These are phyloP conservation scores for Mycogone perniciosa DNA, from an alignment of 2,329 filamentous ascomycete species.

Conservation along the genomic window DNA sequence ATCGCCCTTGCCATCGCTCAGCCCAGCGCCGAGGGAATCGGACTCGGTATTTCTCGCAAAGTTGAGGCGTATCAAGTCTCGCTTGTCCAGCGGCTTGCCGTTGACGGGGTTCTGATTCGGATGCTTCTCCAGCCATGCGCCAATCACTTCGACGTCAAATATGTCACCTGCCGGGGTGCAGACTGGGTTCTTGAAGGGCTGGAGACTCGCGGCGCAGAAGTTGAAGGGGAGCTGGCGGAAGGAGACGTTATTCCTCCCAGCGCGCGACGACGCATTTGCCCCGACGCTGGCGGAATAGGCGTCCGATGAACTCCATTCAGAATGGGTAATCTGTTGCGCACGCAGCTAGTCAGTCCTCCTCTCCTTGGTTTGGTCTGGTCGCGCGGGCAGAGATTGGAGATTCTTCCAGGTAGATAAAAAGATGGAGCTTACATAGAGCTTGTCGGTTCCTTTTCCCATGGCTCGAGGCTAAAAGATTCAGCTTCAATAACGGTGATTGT, in stretches of 20 bases:
- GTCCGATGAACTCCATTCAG: constrained; percentile 91
- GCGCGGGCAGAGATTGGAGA: background rate
- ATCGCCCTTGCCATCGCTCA: constrained; percentile 58
- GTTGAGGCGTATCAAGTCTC: constrained; percentile 83
- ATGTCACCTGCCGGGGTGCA: constrained; percentile 83
- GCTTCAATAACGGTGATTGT: background rate
- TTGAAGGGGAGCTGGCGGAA: constrained; percentile 95
- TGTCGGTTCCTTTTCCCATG: constrained; percentile 41
- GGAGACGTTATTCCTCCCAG: constrained; percentile 42
- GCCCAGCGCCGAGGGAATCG: constrained; percentile 40
- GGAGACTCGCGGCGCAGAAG: constrained; percentile 92
- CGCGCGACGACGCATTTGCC: constrained; percentile 53
- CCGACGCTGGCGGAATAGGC: constrained; percentile 77
- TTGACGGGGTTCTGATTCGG: constrained; percentile 80
- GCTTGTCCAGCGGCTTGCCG: constrained; percentile 68
- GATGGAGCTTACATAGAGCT: constrained; percentile 33
- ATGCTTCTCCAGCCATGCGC: constrained; percentile 90
- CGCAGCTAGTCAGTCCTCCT: background rate
- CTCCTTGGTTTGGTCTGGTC: background rate
- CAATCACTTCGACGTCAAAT: constrained; percentile 91
- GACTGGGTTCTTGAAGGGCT: constrained; percentile 91
- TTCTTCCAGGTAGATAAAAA: constrained; percentile 2
- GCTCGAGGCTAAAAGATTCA: constrained; percentile 4
- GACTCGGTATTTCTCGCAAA: constrained; percentile 84
- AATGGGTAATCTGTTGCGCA: constrained; percentile 70